Conservation (phyloP, 2,329 filamentous ascomycete genomes). For the Talaromyces sp. region DNA sequence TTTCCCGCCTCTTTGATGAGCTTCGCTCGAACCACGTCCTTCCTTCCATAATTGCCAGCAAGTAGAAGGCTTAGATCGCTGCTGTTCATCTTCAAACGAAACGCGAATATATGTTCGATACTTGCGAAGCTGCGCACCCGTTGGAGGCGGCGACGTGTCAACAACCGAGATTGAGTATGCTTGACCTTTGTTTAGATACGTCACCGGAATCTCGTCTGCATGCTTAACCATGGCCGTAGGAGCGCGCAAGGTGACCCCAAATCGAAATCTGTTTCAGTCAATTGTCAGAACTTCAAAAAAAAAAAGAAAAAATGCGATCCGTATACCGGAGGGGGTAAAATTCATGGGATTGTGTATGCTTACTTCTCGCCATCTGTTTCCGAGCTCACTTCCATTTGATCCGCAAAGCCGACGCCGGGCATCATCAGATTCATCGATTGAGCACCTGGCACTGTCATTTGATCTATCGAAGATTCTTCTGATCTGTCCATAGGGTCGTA, state of each 20-base stretch:
- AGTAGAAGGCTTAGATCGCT: conserved; percentile 74
- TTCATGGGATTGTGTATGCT: conserved; percentile 26
- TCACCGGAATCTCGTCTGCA: conserved; percentile 88
- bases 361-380: conserved; percentile 54
- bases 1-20: conserved; percentile 87
- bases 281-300: not conserved
- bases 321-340: not conserved
- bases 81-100: conserved; percentile 94
- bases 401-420: conserved; percentile 31
- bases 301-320: not conserved
- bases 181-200: conserved; percentile 96
- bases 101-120: conserved; percentile 93
- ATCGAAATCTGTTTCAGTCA: conserved; percentile 65
- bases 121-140: conserved; percentile 60
- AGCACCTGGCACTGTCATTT: conserved; percentile 53
- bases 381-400: conserved; percentile 29
- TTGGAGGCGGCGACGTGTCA: conserved; percentile 67
- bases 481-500: conserved; percentile 75
- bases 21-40: conserved; percentile 90
- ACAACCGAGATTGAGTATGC: conserved; percentile 83
- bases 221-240: conserved; percentile 92
- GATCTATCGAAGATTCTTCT: conserved; percentile 64
- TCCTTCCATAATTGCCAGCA: conserved; percentile 97
- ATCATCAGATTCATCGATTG: conserved; percentile 49
- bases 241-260: conserved; percentile 84